phyloP scores from a whole-genome alignment of 2,329 filamentous ascomycete genomes.

The Exophiala mesophila region DNA sequence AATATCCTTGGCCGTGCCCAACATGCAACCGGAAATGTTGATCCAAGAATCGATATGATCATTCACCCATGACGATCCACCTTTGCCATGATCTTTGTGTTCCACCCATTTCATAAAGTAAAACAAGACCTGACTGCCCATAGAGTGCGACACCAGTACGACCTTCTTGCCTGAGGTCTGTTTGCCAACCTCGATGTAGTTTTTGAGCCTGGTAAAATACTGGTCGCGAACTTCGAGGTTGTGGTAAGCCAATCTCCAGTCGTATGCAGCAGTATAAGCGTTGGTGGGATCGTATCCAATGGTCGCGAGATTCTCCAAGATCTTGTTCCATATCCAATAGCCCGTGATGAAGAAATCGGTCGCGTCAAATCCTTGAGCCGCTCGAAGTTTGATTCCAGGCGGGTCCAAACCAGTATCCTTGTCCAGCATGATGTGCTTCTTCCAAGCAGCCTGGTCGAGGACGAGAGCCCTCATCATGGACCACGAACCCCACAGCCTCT shows the following conservation, averaged over 20 bases:
- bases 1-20: slow-evolving; percentile 85
- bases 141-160: slow-evolving; percentile 86
- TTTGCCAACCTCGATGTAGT: slow-evolving; percentile 79
- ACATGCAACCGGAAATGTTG: slow-evolving; percentile 97
- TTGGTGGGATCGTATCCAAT: slow-evolving; percentile 89
- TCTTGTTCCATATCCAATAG: slow-evolving; percentile 99
- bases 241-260: slow-evolving; percentile 86
- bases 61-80: slow-evolving; percentile 86
- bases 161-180: slow-evolving; percentile 71
- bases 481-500: slow-evolving; percentile 95
- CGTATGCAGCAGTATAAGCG: slow-evolving; percentile 66
- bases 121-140: slow-evolving; percentile 93
- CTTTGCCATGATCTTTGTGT: slow-evolving; percentile 67
- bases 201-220: slow-evolving; percentile 88
- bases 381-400: slow-evolving; percentile 79
- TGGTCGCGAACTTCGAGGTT: slow-evolving; percentile 89
- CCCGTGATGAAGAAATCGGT: slow-evolving; percentile 78
- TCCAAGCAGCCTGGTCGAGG: slow-evolving; percentile 90
- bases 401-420: slow-evolving; percentile 87
- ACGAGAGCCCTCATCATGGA: slow-evolving; percentile 97
- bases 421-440: slow-evolving; percentile 94
- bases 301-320: slow-evolving; percentile 91
- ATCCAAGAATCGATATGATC: slow-evolving; percentile 89
- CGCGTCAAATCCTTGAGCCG: slow-evolving; percentile 94
- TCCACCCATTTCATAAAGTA: slow-evolving; percentile 80